Percentiles rank a stretch among this genome's conserved stretches.
phyloP scores from a whole-genome alignment of 495 filamentous ascomycete species.

The Copromyces sp. region DNA sequence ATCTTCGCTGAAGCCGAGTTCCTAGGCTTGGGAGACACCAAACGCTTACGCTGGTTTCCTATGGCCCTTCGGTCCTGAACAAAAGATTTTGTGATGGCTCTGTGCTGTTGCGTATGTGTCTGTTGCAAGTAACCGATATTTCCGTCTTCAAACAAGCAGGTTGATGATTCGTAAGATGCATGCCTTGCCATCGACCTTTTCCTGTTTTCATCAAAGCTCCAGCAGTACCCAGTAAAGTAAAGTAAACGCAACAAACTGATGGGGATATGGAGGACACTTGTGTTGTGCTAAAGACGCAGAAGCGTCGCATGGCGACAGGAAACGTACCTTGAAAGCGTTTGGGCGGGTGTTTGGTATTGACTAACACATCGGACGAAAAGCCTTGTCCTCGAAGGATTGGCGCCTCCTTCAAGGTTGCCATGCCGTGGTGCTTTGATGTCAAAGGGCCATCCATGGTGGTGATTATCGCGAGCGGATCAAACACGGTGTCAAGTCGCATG shows the following conservation, averaged over 20 bases:
- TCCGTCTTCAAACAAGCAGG: not conserved
- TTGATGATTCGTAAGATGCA: not conserved
- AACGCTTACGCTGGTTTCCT: not conserved
- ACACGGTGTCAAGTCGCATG: conserved; percentile 11
- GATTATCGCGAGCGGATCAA: not conserved
- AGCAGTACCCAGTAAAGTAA: not conserved
- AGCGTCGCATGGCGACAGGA: not conserved
- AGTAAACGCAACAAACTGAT: not conserved
- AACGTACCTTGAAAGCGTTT: not conserved
- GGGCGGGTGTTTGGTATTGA: not conserved
- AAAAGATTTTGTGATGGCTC: not conserved
- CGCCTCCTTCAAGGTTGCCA: not conserved
- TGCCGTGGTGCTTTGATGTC: not conserved
- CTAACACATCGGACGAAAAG: not conserved
- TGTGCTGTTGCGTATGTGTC: not conserved
- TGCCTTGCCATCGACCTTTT: not conserved
- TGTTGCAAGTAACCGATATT: not conserved
- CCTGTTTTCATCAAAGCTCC: not conserved
- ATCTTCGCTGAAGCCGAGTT: not conserved
- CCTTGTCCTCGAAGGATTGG: not conserved
- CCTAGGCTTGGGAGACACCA: not conserved
- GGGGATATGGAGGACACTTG: not conserved
- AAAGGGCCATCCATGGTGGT: not conserved
- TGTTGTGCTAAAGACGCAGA: not conserved
- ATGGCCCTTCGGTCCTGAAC: not conserved